Percentiles rank a stretch among this genome's conserved stretches.
phyloP scores from a whole-genome alignment of 2,329 filamentous ascomycete species.

The Colletotrichum sp. region DNA sequence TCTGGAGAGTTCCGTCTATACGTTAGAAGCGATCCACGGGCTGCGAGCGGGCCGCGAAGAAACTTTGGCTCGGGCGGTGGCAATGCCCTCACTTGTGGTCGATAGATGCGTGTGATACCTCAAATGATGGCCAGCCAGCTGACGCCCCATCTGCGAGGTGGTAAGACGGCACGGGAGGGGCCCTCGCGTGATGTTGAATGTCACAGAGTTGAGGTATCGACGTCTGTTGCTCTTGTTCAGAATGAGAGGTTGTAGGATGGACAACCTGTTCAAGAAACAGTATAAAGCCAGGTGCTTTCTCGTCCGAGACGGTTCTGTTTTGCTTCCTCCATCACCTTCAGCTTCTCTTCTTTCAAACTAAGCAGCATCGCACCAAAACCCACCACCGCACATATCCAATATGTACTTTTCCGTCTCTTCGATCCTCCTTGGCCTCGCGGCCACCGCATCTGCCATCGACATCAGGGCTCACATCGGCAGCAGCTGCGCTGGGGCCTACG shows the following conservation, averaged over 20 bases:
- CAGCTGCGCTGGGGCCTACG: background rate
- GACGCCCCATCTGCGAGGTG: background rate
- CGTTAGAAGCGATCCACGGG: rapidly evolving
- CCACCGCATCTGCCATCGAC: conserved; percentile 2
- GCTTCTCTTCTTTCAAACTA: background rate
- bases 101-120: background rate
- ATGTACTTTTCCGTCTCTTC: conserved; percentile 6
- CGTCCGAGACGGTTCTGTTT: background rate
- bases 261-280: background rate
- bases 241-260: background rate
- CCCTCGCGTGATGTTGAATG: background rate
- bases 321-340: background rate
- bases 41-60: background rate
- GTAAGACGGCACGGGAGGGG: background rate
- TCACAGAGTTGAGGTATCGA: background rate
- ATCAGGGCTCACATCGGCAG: background rate
- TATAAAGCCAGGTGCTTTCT: background rate
- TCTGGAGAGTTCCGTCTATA: background rate
- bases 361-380: background rate
- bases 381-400: background rate
- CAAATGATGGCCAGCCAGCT: background rate
- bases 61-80: background rate
- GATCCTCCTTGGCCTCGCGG: background rate
- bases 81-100: background rate
- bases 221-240: background rate